Evolutionary conservation across 1,139 yeast genomes (phyloP).

Genomic region (Suhomyces kunorum): DNA sequence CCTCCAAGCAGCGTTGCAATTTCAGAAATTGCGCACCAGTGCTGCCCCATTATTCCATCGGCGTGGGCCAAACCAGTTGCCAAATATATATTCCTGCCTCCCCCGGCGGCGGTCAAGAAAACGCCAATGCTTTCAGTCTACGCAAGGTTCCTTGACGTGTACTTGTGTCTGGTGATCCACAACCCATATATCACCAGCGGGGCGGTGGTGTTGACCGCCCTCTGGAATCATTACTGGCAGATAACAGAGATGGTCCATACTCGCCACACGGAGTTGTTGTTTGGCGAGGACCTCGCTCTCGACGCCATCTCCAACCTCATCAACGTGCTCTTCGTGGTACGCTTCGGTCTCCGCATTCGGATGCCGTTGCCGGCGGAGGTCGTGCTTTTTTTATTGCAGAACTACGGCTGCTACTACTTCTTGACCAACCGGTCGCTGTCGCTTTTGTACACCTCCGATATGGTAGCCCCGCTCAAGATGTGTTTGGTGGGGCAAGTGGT

Average conservation of each 20-base stretch:
- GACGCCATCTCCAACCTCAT: constrained; percentile 25
- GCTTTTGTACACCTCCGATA: constrained; percentile 11
- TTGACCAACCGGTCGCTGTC: constrained; percentile 14
- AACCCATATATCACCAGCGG: constrained; percentile 15
- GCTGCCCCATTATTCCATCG: too few species aligned
- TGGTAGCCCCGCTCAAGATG: constrained; percentile 11
- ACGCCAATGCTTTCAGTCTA: constrained; percentile 3
- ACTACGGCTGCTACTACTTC: constrained; percentile 18
- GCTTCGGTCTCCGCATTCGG: constrained; percentile 20
- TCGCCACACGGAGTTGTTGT: constrained; percentile 8
- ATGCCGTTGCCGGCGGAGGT: constrained; percentile 17
- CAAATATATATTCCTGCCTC: constrained; percentile 1
- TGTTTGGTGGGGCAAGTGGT: constrained; percentile 20
- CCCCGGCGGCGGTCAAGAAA: neutral
- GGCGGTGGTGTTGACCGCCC: constrained; percentile 3
- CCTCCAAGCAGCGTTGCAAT: too few species aligned
- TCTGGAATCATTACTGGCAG: constrained; percentile 7
- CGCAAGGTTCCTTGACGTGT: constrained; percentile 11
- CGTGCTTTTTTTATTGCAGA: constrained; percentile 19
- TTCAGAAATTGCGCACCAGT: too few species aligned
- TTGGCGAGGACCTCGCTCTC: constrained; percentile 15
- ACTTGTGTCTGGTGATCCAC: constrained; percentile 13
- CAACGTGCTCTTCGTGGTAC: constrained; percentile 23
- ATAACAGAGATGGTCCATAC: constrained; percentile 1
- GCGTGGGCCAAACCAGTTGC: too few species aligned